These are phyloP conservation scores for Blumeria hordei DNA, from an alignment of 2,329 filamentous ascomycete genomes.

Conservation along the genomic window DNA sequence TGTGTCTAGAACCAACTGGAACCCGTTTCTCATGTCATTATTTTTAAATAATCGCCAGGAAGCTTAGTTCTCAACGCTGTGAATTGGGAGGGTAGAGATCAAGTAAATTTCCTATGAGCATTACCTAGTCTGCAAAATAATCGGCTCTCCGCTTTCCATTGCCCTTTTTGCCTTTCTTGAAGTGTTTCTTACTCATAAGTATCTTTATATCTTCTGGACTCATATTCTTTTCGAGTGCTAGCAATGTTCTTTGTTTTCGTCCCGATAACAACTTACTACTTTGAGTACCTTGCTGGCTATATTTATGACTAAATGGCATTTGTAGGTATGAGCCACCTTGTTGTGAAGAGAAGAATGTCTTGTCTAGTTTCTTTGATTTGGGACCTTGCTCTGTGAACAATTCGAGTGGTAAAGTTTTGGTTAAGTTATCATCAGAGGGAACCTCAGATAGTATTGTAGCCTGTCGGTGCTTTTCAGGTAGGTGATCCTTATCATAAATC, in stretches of 20 bases:
- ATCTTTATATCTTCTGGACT: conserved; percentile 54
- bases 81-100: no score
- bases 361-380: conserved; percentile 61
- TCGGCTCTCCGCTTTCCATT: conserved; percentile 20
- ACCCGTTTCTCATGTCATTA: no score
- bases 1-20: no score
- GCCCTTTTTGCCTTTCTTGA: conserved; percentile 49
- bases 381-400: conserved; percentile 31
- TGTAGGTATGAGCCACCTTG: conserved; percentile 38
- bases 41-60: no score
- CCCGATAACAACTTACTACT: conserved; percentile 50
- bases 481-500: conserved; percentile 60
- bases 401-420: conserved; percentile 23
- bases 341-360: conserved; percentile 59
- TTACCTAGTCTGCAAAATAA: conserved; percentile 14
- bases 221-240: conserved; percentile 63
- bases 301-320: conserved; percentile 76
- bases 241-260: conserved; percentile 57
- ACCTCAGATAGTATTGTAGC: conserved; percentile 25
- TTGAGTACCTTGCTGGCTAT: conserved; percentile 50
- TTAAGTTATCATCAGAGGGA: conserved; percentile 16
- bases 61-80: no score
- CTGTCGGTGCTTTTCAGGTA: conserved; percentile 58
- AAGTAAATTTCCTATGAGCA: no score
- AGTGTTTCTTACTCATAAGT: conserved; percentile 68